Evolutionary conservation across 1,139 yeast species (phyloP), one percentile per base, ranked within the genome.

Genomic region (Diutina ranongensis): DNA sequence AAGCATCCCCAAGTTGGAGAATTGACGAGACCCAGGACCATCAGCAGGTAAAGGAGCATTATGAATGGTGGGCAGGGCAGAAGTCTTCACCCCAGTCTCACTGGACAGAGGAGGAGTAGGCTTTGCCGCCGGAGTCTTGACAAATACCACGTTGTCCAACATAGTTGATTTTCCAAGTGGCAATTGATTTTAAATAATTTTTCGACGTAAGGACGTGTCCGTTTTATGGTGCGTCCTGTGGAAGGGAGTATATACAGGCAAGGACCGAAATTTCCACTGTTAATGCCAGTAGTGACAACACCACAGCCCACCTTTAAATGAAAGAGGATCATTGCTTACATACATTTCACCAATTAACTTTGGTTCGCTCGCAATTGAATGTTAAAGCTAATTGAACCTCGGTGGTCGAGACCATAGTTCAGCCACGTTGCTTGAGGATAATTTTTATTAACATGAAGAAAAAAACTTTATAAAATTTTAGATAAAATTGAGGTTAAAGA

Each of bases 41-140:
- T 87, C 97, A 7, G 95, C 96, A 35, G 95, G 88, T 52, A 86
- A 70, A 21, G 89, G 89, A 10, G 94, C 95, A 61, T 87, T 87
- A 55, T 82, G 76, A 60, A 87, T 87, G 12, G 94, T 68, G 33
- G 95, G 94, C 46, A 72, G 64, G 45, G 66, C 77, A 41, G 84
- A 76, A 50, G 88, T 80, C 55, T 69, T 63, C 45, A 81, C 74
- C 16, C 92, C 92, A 49, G 67, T 67, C 48, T 63, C 74, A 38
- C 64, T 65, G 36, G 72, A 58, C 15, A 77, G 67, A 34, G 76
- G 67, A 27, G 79, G 76, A 46, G 71, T 76, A 47, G 60, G 59
- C 45, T 44, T 28, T 40, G 74, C 75, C 45, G 60, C 55, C 1
- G 88, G 86, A 12, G 89, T 82, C 57, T 74, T 66, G 56, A 74